Percentiles rank a stretch among this genome's conserved stretches.
These are phyloP conservation scores for Aspergillus chevalieri DNA, from an alignment of 2,329 filamentous ascomycete species.

Conservation along the genomic window DNA sequence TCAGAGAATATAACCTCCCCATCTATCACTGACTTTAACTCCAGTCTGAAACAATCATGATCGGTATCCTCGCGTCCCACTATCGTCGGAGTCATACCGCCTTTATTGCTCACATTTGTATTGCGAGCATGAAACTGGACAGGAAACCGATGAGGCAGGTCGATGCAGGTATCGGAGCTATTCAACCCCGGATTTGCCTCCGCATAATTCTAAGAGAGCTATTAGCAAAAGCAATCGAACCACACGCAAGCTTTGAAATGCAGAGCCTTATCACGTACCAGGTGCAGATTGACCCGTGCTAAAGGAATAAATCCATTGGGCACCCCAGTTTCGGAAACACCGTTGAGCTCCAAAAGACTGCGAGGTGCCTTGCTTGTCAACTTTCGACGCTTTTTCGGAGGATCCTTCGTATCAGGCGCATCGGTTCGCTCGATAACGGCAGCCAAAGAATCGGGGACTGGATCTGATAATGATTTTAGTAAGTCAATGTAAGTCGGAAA, in stretches of 20 bases:
- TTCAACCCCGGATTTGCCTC: background rate
- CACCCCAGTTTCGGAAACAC: slow-evolving; percentile 10
- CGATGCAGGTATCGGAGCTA: background rate
- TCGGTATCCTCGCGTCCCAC: background rate
- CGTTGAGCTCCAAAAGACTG: slow-evolving; percentile 13
- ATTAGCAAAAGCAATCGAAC: slow-evolving; percentile 4
- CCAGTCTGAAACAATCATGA: slow-evolving; percentile 14
- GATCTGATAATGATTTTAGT: slow-evolving; percentile 10
- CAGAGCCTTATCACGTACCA: slow-evolving; percentile 19
- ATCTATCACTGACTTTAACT: slow-evolving; percentile 13
- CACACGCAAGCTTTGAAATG: background rate
- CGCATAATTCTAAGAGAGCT: slow-evolving; percentile 15
- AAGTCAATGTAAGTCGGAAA: background rate
- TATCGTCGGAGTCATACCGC: background rate
- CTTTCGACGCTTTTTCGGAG: slow-evolving; percentile 30
- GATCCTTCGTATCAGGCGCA: slow-evolving; percentile 11
- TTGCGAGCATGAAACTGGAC: slow-evolving; percentile 13
- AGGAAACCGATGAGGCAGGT: slow-evolving; percentile 10
- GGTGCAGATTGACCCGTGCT: slow-evolving; percentile 21
- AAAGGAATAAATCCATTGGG: slow-evolving; percentile 30
- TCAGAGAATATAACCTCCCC: slow-evolving; percentile 15
- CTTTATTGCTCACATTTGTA: background rate
- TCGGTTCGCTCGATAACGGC: slow-evolving; percentile 15
- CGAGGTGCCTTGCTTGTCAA: slow-evolving; percentile 10
- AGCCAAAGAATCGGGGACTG: slow-evolving; percentile 18